Percentiles rank a stretch among this genome's conserved stretches.
phyloP scores from a whole-genome alignment of 441 rosid genomes.

The Bruguiera hainesii region DNA sequence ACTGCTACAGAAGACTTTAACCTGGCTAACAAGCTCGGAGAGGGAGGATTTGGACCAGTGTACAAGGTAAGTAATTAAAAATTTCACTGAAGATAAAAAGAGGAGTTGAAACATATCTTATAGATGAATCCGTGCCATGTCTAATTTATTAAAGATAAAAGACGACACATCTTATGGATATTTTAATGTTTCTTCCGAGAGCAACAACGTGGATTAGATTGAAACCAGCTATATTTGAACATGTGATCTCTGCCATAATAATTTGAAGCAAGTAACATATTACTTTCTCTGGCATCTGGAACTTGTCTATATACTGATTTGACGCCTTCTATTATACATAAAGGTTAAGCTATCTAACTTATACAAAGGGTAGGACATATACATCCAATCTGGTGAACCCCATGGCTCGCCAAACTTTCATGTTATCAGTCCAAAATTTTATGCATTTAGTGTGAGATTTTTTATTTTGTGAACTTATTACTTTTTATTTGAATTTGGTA shows the following conservation, averaged over 20 bases:
- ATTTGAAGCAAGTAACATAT: no score
- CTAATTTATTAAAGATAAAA: neutral
- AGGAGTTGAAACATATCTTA: neutral
- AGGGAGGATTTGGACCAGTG: constrained; percentile 34
- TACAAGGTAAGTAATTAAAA: constrained; percentile 16
- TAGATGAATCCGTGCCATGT: no score
- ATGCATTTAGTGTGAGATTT: neutral
- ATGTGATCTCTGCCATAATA: no score
- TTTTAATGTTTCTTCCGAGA: neutral
- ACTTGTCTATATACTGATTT: neutral
- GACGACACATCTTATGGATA: neutral
- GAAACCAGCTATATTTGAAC: neutral
- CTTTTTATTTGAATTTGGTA: neutral
- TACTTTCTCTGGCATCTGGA: no score
- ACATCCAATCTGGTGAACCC: neutral
- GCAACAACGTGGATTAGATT: neutral
- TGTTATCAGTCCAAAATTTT: neutral
- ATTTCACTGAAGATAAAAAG: neutral
- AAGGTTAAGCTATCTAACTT: neutral
- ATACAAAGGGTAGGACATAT: neutral
- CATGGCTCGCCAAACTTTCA: neutral
- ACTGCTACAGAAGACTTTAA: constrained; percentile 51
- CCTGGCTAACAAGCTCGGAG: constrained; percentile 28
- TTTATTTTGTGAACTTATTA: neutral
- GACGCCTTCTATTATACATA: neutral